Evolutionary conservation across 345 rosid species (phyloP).

Genomic region (Eucalyptus sp.): DNA sequence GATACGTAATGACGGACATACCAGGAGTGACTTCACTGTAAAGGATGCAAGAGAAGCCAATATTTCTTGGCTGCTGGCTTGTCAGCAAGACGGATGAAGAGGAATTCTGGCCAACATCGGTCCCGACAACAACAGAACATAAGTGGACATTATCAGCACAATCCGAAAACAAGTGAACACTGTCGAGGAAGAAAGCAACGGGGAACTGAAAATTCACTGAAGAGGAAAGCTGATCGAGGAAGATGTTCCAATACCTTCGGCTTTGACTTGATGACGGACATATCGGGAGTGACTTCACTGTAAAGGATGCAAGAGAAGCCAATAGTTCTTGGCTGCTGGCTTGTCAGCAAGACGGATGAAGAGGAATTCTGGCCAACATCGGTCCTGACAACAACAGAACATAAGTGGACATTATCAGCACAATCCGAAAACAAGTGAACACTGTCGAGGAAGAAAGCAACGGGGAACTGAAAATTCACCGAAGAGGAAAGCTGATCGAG

Average conservation of each 20-base stretch:
- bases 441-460: not conserved
- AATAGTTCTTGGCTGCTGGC: not conserved
- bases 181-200: not conserved
- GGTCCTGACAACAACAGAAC: not conserved
- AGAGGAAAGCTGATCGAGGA: not conserved
- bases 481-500: not conserved
- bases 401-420: not conserved
- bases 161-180: not conserved
- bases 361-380: not conserved
- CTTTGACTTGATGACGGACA: not conserved
- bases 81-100: not conserved
- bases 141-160: not conserved
- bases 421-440: not conserved
- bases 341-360: not conserved
- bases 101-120: not conserved
- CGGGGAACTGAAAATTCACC: not conserved
- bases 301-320: not conserved
- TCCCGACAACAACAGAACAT: not conserved
- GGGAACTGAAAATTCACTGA: not conserved
- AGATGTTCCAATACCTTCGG: not conserved
- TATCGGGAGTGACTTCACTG: not conserved
- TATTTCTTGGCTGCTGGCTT: not conserved
- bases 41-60: not conserved
- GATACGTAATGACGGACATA: not conserved
- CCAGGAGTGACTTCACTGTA: not conserved